Conservation (phyloP, 768 basidiomycete genomes). For the Sporobolomyces roseus region DNA sequence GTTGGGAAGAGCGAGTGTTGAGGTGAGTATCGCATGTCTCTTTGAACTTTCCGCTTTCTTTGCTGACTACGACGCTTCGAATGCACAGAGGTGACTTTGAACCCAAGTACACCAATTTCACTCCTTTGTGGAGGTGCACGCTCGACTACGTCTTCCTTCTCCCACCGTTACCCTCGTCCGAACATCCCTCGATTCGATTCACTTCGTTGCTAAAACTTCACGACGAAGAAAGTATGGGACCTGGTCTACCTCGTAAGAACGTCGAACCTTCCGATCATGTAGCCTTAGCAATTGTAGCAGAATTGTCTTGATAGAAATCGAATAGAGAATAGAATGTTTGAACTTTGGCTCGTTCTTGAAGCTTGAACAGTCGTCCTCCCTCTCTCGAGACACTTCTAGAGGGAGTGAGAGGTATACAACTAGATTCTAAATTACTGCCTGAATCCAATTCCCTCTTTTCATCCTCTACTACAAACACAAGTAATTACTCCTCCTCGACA, state of each 20-base stretch:
- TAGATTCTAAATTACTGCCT: too few relatives aligned
- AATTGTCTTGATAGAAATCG: constrained; percentile 17
- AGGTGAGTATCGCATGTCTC: not conserved
- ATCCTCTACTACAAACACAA: not conserved
- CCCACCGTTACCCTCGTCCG: constrained; percentile 33
- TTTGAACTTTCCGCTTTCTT: not conserved
- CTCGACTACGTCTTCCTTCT: constrained; percentile 70
- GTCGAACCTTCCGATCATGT: constrained; percentile 85
- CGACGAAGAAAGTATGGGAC: constrained; percentile 57
- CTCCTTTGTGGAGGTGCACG: constrained; percentile 39
- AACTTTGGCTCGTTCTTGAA: too few relatives aligned
- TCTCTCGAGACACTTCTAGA: too few relatives aligned
- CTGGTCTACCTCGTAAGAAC: constrained; percentile 72
- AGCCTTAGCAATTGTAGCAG: constrained; percentile 67
- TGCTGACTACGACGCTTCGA: too few relatives aligned
- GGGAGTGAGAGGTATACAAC: too few relatives aligned
- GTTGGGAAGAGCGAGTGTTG: constrained; percentile 45
- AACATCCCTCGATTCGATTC: constrained; percentile 33
- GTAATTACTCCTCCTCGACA: too few relatives aligned
- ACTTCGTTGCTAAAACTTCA: constrained; percentile 62
- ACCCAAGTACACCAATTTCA: constrained; percentile 39
- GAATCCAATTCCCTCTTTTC: not conserved
- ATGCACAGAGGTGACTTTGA: constrained; percentile 34
- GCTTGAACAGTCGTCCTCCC: too few relatives aligned
- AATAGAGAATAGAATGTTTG: too few relatives aligned